Conservation (phyloP, 164 flowering plant genomes). For the Chloranthus sessilifolius region DNA sequence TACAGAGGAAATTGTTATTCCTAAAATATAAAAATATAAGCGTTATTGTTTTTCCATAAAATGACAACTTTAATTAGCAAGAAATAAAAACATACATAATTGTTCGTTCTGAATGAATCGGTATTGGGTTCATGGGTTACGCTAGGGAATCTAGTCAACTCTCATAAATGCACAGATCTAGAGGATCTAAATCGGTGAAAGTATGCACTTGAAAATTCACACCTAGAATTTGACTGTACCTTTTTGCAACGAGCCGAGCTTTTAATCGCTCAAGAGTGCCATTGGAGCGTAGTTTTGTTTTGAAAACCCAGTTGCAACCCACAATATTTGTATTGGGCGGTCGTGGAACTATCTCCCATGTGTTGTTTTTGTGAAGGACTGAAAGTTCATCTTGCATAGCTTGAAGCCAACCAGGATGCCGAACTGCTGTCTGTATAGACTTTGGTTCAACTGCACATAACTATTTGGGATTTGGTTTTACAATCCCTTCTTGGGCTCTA, state of each 20-base stretch:
- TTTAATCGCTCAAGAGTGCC: neutral
- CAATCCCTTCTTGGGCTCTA: neutral
- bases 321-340: neutral
- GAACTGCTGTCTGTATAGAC: neutral
- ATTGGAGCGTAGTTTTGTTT: neutral
- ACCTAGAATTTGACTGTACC: neutral
- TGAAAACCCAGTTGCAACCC: slow-evolving; percentile 1
- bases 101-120: too few relatives aligned
- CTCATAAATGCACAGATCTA: too few relatives aligned
- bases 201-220: too few relatives aligned
- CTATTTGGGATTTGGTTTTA: neutral
- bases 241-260: neutral
- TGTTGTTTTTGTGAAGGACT: neutral
- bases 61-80: too few relatives aligned
- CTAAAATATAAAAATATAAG: too few relatives aligned
- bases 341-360: slow-evolving; percentile 2
- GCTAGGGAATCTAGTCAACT: too few relatives aligned
- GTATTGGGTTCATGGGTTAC: too few relatives aligned
- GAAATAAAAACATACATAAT: too few relatives aligned
- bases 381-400: neutral
- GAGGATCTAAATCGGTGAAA: too few relatives aligned
- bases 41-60: too few relatives aligned
- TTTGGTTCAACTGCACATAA: neutral
- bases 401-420: neutral
- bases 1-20: too few relatives aligned